Evolutionary conservation across 2,329 filamentous ascomycete species (phyloP), one percentile per base, ranked within the genome.

Genomic region (Phyllosticta citrichinensis): DNA sequence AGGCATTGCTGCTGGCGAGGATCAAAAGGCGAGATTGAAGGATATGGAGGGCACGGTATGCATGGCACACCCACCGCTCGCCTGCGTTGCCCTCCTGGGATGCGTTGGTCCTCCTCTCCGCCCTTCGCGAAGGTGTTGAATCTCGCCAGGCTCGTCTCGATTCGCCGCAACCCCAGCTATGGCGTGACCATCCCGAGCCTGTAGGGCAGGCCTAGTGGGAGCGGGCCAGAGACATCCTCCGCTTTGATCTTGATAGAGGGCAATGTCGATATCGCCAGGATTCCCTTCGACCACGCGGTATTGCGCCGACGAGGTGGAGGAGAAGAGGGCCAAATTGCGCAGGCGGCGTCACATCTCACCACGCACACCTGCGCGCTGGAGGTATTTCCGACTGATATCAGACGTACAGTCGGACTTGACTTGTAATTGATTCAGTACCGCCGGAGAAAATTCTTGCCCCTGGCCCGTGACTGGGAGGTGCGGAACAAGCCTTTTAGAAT

Each of bases 1-100:
- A 62, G 50, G 60, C 60, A 62, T 62, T 30, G 20, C 17, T 22
- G 19, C 40, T 35, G 20, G 24, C 20, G 24, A 53, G 52, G 25
- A 17, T 40, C 53, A 27, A 47, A 52, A 56, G 58, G 50, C 58
- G 58, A 61, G 58, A 61, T 61, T 56, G 30, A 40, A 61, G 58
- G 58, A 56, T 50, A 55, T 47, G 14, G 14, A 53, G 14, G 10
- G 27, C 22, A 55, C 58, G 58, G 40, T 60, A 27, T n/a, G 52
- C n/a, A 10, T 52, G 27, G 52, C 47, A 19, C 47, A 25, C 40
- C 9, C 33, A 25, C 25, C 17, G 50, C 24, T 27, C 40, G 40
- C 47, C 12, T 40, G 40, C 47, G 40, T 52, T 33, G 56, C 47
- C 27, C 56, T 53, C 33, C 19, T 20, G 47, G n/a, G 40, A 17